Percentiles rank a stretch among this genome's conserved stretches.
Conservation (phyloP, 1,139 yeast genomes). For the Suhomyces kunorum region DNA sequence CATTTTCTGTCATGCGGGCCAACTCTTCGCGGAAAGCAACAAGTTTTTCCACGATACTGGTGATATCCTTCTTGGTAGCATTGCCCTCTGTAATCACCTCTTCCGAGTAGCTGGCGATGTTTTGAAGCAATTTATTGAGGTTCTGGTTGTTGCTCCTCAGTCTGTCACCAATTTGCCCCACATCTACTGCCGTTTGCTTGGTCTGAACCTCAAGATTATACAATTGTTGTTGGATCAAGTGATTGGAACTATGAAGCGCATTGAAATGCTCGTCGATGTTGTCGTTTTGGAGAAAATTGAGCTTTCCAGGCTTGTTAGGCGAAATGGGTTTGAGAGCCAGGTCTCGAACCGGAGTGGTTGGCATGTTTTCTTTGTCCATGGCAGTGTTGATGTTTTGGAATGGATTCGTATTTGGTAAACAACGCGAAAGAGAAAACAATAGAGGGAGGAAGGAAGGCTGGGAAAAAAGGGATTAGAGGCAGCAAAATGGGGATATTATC, state of each 20-base stretch:
- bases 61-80: conserved; percentile 38
- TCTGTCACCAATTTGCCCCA: conserved; percentile 41
- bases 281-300: conserved; percentile 33
- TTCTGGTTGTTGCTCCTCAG: conserved; percentile 46
- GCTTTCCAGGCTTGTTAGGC: conserved; percentile 32
- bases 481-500: too few species aligned
- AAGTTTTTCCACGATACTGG: conserved; percentile 24
- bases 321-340: conserved; percentile 28
- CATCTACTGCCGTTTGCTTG: conserved; percentile 37
- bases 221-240: conserved; percentile 33
- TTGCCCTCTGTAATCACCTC: conserved; percentile 42
- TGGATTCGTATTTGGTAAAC: conserved; percentile 7
- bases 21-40: conserved; percentile 3
- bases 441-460: too few species aligned
- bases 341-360: conserved; percentile 10
- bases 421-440: neutral
- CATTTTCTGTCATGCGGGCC: neutral
- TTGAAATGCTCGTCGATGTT: conserved; percentile 36
- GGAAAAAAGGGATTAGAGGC: too few species aligned
- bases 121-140: conserved; percentile 36
- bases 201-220: conserved; percentile 35
- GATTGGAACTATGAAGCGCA: conserved; percentile 29
- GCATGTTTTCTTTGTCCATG: conserved; percentile 14
- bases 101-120: conserved; percentile 35
- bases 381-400: neutral